Percentiles rank a stretch among this genome's conserved stretches.
phyloP scores from a whole-genome alignment of 495 filamentous ascomycete species.

The Hypomontagnella monticulosa region DNA sequence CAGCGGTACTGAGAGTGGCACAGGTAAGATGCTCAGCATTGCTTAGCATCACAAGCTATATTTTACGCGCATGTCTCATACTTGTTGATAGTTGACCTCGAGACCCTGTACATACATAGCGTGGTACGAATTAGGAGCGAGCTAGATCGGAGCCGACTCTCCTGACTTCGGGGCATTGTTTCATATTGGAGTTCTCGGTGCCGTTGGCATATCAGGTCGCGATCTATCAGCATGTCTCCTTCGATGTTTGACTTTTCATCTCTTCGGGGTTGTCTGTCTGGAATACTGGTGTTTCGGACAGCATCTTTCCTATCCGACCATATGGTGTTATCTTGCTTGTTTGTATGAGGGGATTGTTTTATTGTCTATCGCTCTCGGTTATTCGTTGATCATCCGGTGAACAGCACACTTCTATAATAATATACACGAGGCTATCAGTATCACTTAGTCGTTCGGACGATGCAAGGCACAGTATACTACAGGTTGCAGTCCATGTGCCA shows the following conservation, averaged over 20 bases:
- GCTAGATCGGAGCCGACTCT: background rate
- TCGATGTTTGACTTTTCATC: background rate
- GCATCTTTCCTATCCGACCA: background rate
- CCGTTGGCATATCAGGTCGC: background rate
- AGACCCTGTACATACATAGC: slow-evolving; percentile 5
- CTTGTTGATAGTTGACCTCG: slow-evolving; percentile 11
- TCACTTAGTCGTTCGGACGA: too few species aligned
- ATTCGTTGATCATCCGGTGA: too few species aligned
- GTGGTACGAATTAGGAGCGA: background rate
- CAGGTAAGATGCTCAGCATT: slow-evolving; percentile 27
- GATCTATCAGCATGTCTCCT: slow-evolving; percentile 9
- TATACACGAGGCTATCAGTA: too few species aligned
- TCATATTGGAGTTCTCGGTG: background rate
- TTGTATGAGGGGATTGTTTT: background rate
- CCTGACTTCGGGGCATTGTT: background rate
- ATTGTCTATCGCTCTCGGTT: too few species aligned
- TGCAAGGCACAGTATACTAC: too few species aligned
- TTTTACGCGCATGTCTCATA: slow-evolving; percentile 13
- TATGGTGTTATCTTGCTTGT: background rate
- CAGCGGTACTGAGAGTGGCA: background rate
- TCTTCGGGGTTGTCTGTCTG: background rate
- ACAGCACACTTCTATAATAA: too few species aligned
- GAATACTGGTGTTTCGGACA: background rate
- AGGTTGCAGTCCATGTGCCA: too few species aligned
- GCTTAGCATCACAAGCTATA: background rate